Conservation (phyloP, 2,329 filamentous ascomycete species). For the Nannizzia gypsea region DNA sequence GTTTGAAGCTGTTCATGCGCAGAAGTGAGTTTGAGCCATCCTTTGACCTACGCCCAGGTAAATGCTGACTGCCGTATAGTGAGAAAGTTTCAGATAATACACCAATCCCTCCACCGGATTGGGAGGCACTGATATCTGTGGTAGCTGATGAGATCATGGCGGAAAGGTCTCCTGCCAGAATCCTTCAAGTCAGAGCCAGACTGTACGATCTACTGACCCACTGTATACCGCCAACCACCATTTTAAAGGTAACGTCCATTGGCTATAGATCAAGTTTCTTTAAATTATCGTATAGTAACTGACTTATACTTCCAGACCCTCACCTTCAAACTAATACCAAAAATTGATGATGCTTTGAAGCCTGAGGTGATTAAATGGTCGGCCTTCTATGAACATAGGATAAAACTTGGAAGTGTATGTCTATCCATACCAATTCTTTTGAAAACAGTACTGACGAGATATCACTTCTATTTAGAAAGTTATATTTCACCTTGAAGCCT, state of each 20-base stretch:
- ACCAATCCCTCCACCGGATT: conserved; percentile 86
- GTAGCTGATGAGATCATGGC: conserved; percentile 89
- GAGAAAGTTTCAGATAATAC: conserved; percentile 83
- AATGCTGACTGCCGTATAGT: conserved; percentile 37
- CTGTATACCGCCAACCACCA: conserved; percentile 89
- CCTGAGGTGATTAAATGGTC: conserved; percentile 90
- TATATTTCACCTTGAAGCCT: conserved; percentile 95
- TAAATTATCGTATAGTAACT: background rate
- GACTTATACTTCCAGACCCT: conserved; percentile 47
- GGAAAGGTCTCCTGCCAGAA: conserved; percentile 80
- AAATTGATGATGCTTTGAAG: conserved; percentile 81
- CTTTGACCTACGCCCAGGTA: background rate
- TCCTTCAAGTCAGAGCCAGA: conserved; percentile 78
- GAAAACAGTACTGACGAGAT: background rate
- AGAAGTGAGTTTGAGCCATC: conserved; percentile 53
- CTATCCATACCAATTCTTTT: background rate
- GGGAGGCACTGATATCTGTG: conserved; percentile 82
- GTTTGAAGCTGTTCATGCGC: conserved; percentile 93
- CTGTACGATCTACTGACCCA: conserved; percentile 96
- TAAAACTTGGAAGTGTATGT: conserved; percentile 63
- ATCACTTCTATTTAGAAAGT: conserved; percentile 51
- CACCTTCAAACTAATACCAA: conserved; percentile 79
- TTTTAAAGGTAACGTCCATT: conserved; percentile 56
- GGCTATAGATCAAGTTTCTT: background rate
- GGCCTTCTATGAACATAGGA: conserved; percentile 91